phyloP scores from a whole-genome alignment of 139 green algal genomes.

The Chlorella vulgaris region DNA sequence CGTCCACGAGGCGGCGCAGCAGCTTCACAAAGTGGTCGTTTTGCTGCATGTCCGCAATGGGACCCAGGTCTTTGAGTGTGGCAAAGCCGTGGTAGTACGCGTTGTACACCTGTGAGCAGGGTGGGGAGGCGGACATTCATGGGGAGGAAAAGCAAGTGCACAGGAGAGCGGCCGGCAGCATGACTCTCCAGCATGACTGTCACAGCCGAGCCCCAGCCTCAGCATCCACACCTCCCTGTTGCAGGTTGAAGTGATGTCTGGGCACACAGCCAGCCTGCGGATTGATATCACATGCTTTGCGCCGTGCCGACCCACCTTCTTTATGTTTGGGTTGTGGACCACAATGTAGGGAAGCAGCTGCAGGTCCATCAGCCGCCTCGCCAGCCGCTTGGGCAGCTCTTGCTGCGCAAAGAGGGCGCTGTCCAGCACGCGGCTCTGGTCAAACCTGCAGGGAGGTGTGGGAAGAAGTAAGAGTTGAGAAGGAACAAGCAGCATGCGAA shows the following conservation, averaged over 20 bases:
- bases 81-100: constrained; percentile 82
- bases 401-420: constrained; percentile 66
- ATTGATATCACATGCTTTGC: no score
- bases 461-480: background rate
- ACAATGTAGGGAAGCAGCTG: constrained; percentile 90
- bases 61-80: constrained; percentile 52
- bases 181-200: no score
- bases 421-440: constrained; percentile 55
- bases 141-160: no score
- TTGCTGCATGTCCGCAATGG: constrained; percentile 59
- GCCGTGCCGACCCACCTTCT: constrained; percentile 48
- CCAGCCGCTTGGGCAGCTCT: constrained; percentile 85
- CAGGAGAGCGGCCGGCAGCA: no score
- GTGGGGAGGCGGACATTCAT: background rate
- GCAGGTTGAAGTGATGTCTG: background rate
- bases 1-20: constrained; percentile 83
- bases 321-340: constrained; percentile 93
- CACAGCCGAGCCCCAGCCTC: no score
- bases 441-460: constrained; percentile 21
- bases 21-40: constrained; percentile 77
- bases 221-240: no score
- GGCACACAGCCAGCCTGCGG: no score
- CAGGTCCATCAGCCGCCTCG: constrained; percentile 85
- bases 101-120: constrained; percentile 68
- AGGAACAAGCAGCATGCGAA: no score